Evolutionary conservation across 495 filamentous ascomycete genomes (phyloP).

Genomic region (Parachaetomium inaequale): DNA sequence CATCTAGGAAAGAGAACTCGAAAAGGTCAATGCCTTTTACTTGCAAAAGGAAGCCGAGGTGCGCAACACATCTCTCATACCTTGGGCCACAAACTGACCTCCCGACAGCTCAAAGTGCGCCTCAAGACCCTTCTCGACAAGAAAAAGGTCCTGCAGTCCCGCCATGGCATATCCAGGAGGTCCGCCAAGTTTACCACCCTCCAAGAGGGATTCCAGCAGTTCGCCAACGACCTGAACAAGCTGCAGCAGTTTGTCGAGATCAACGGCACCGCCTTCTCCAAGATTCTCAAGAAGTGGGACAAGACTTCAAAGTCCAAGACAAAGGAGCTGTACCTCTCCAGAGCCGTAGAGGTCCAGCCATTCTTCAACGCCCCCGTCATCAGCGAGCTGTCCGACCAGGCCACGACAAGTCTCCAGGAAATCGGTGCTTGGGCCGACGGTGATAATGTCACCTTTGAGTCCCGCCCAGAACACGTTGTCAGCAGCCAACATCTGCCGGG

Average conservation of each 20-base stretch:
- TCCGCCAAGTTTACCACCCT: constrained; percentile 90
- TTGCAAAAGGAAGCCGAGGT: constrained; percentile 98
- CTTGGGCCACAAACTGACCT: not conserved
- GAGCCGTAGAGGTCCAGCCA: constrained; percentile 94
- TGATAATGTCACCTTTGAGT: constrained; percentile 78
- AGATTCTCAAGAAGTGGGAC: constrained; percentile 99
- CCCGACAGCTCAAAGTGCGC: constrained; percentile 77
- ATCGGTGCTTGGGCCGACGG: constrained; percentile 96
- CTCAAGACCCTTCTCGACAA: constrained; percentile 90
- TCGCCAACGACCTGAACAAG: constrained; percentile 93
- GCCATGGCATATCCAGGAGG: constrained; percentile 69
- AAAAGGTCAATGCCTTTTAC: constrained; percentile 98
- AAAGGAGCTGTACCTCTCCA: constrained; percentile 92
- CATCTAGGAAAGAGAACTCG: constrained; percentile 86
- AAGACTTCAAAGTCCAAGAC: constrained; percentile 99
- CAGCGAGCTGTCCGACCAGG: constrained; percentile 92
- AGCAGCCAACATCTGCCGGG: constrained; percentile 60
- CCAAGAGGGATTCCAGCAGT: constrained; percentile 95
- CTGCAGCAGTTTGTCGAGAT: constrained; percentile 97
- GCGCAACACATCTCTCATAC: constrained; percentile 25
- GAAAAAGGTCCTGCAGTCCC: constrained; percentile 80
- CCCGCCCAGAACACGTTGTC: constrained; percentile 59
- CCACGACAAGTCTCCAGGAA: constrained; percentile 87
- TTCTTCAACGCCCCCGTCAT: constrained; percentile 97
- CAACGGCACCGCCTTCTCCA: constrained; percentile 95